Conservation (phyloP, 345 rosid species). For the Odontarrhena argentea region DNA sequence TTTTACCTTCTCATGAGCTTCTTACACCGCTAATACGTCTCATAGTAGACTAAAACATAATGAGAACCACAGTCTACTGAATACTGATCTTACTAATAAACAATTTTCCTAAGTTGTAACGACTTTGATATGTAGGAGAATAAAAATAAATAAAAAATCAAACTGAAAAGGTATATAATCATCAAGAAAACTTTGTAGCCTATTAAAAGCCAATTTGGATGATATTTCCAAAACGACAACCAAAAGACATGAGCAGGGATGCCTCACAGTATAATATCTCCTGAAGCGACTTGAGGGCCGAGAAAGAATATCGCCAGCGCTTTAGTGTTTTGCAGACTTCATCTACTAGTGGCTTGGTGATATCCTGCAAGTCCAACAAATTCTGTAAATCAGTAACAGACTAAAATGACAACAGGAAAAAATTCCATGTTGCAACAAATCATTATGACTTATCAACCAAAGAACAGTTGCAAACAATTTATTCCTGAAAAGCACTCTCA, state of each 20-base stretch:
- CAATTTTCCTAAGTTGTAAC: not conserved
- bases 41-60: not conserved
- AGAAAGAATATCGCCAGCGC: slow-evolving; percentile 78
- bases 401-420: slow-evolving; percentile 13
- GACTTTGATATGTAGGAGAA: not conserved
- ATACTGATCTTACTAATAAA: slow-evolving; percentile 11
- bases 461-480: slow-evolving; percentile 11
- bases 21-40: not conserved
- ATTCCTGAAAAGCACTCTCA: slow-evolving; percentile 44
- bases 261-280: slow-evolving; percentile 89
- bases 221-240: not conserved
- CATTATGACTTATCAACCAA: not conserved
- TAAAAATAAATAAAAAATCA: not conserved
- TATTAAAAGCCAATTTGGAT: not conserved
- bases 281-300: slow-evolving; percentile 88
- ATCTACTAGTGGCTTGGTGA: slow-evolving; percentile 78
- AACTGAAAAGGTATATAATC: slow-evolving; percentile 4
- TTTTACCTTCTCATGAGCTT: slow-evolving; percentile 4
- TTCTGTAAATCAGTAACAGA: slow-evolving; percentile 15
- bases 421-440: slow-evolving; percentile 2
- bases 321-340: slow-evolving; percentile 77
- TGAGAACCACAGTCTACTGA: slow-evolving; percentile 14
- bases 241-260: slow-evolving; percentile 18
- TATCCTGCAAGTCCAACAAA: slow-evolving; percentile 58
- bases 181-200: not conserved